Evolutionary conservation across 805 yeast species (phyloP), one percentile per base, ranked within the genome.

Genomic region (Yamadazyma philogaea): DNA sequence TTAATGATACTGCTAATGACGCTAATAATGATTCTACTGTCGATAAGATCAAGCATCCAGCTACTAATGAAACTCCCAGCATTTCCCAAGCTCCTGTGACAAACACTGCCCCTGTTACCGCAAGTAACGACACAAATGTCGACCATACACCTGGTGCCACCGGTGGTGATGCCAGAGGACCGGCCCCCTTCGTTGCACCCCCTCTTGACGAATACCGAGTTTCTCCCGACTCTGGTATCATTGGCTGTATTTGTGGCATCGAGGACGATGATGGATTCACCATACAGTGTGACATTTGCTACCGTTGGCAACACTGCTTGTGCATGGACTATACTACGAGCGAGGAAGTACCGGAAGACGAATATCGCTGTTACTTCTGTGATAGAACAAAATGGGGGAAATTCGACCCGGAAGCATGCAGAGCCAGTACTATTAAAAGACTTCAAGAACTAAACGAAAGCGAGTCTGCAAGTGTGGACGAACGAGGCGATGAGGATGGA

Each of bases 231-330:
- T 74, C 91, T 2, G 96, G 96, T 0, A 64, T 80, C 0, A 90
- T 91, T 42, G 87, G 96, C 1, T 91, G 98, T 64, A 79, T 90
- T 7, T 91, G 98, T 70, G 88, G 81, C 1, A 81, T 73, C 52
- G 86, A 81, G 44, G 95, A 87, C 46, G 96, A 88, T 63, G 93
- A 91, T 53, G 97, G 97, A 0, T 84, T 87, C 56, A 90, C 95
- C 18, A 86, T 93, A 48, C 98, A 93, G 64, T 93, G 99, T 66
- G 96, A 89, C 59, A 74, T 79, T 26, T 90, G 98, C 61, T 82
- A 78, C 61, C 78, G 96, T 48, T 90, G 97, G 97, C 96, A 90
- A 59, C 98, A 90, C 65, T 89, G 93, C 20, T 72, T 78, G n/a
- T 90, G 98, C 63, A 87, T 88, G 78, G 84, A 84, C 6, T 87